phyloP scores from a whole-genome alignment of 1,284 basidiomycete species.

The Microbotryomycetes sp. region DNA sequence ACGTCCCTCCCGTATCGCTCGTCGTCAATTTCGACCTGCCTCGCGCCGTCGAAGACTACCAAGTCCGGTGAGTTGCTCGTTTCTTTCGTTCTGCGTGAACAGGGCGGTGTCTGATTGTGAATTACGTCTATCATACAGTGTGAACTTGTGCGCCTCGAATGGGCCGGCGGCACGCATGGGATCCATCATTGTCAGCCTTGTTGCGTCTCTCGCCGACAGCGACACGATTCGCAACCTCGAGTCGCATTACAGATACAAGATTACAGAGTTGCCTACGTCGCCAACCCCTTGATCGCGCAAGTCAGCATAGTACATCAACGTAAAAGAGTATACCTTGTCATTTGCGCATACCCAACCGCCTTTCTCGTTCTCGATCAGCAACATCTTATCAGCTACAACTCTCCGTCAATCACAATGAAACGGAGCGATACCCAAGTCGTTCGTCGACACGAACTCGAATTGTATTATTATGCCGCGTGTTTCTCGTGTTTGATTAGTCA shows the following conservation, averaged over 20 bases:
- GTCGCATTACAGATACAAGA: slow-evolving; percentile 26
- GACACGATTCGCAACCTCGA: slow-evolving; percentile 36
- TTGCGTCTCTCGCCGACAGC: slow-evolving; percentile 29
- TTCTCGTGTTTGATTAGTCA: too few species aligned
- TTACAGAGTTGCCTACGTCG: slow-evolving; percentile 25
- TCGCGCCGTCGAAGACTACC: slow-evolving; percentile 35
- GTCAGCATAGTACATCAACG: too few species aligned
- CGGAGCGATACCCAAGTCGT: too few species aligned
- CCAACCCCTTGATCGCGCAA: too few species aligned
- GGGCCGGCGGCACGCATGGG: slow-evolving; percentile 3
- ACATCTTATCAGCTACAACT: too few species aligned
- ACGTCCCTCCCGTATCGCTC: slow-evolving; percentile 32
- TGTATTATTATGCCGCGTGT: too few species aligned
- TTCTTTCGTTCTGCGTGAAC: background rate
- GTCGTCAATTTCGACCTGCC: slow-evolving; percentile 39
- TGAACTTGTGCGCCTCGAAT: slow-evolving; percentile 6
- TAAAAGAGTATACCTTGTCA: too few species aligned
- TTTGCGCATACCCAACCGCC: too few species aligned
- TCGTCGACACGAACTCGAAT: too few species aligned
- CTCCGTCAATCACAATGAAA: too few species aligned
- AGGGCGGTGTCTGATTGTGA: background rate
- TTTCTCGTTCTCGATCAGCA: too few species aligned
- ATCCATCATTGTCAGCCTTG: slow-evolving; percentile 34
- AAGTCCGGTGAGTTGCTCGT: slow-evolving; percentile 23
- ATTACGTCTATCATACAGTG: slow-evolving; percentile 25